Conservation (phyloP, 2,329 filamentous ascomycete species). For the Fusarium clavum region DNA sequence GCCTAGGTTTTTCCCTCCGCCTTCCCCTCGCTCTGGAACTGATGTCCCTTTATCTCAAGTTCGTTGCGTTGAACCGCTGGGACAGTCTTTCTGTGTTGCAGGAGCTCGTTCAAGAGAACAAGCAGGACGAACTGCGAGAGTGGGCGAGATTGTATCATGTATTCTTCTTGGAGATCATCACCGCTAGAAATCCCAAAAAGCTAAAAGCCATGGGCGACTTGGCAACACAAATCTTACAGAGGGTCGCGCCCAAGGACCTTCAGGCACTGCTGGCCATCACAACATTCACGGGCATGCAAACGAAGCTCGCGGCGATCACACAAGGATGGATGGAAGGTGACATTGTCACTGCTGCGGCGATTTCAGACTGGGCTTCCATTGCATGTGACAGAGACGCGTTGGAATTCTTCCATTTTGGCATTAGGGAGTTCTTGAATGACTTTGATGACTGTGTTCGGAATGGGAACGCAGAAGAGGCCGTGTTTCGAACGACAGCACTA, state of each 20-base stretch:
- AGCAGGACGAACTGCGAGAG: background rate
- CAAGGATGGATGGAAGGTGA: background rate
- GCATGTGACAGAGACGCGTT: background rate
- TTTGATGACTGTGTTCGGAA: background rate
- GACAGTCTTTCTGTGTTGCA: background rate
- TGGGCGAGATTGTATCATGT: background rate
- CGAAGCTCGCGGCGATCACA: background rate
- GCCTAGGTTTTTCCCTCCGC: background rate
- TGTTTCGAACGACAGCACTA: background rate
- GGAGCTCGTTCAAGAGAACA: background rate
- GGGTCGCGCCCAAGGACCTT: background rate
- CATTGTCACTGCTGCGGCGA: background rate
- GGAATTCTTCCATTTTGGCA: conserved; percentile 1
- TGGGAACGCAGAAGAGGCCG: background rate
- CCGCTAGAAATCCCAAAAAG: background rate
- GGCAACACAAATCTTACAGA: background rate
- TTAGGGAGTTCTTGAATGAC: background rate
- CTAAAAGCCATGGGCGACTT: background rate
- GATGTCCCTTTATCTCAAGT: background rate
- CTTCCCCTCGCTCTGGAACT: background rate
- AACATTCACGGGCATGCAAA: background rate
- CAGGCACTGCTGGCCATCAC: background rate
- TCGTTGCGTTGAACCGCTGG: background rate
- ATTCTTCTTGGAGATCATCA: background rate
- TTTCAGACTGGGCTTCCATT: background rate